Evolutionary conservation across 2,329 filamentous ascomycete genomes (phyloP).

Genomic region (Aureobasidium pullulans): DNA sequence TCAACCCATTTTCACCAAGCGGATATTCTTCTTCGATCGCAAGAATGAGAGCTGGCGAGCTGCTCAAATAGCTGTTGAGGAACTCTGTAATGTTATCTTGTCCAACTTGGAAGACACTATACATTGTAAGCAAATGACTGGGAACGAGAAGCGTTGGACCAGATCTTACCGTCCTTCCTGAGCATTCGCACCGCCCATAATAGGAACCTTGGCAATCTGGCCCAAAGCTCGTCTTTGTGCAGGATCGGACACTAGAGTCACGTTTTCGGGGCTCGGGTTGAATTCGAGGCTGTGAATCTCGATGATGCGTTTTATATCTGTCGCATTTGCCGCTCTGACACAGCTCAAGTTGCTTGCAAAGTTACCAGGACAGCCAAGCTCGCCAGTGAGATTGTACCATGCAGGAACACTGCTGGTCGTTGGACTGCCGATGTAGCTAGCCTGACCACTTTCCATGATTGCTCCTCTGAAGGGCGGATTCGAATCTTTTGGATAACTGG

Average conservation of each 20-base stretch:
- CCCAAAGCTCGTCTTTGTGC: slow-evolving; percentile 22
- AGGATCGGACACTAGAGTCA: slow-evolving; percentile 26
- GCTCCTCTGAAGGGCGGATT: slow-evolving; percentile 29
- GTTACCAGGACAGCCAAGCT: slow-evolving; percentile 23
- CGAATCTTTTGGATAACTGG: slow-evolving; percentile 21
- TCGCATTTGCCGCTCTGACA: slow-evolving; percentile 25
- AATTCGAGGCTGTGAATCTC: slow-evolving; percentile 25
- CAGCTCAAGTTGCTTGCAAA: slow-evolving; percentile 24
- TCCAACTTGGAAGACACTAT: slow-evolving; percentile 25
- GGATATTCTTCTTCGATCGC: slow-evolving; percentile 25
- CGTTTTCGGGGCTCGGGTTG: slow-evolving; percentile 26
- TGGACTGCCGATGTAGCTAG: slow-evolving; percentile 20
- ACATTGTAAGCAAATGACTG: neutral
- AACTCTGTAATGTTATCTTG: slow-evolving; percentile 22
- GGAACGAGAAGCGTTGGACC: neutral
- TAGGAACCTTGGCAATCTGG: slow-evolving; percentile 28
- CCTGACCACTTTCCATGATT: slow-evolving; percentile 27
- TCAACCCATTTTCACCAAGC: slow-evolving; percentile 17
- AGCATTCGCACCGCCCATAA: slow-evolving; percentile 28
- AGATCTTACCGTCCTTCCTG: slow-evolving; percentile 27
- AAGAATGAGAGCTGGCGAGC: slow-evolving; percentile 19
- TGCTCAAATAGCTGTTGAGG: slow-evolving; percentile 17
- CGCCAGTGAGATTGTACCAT: slow-evolving; percentile 22
- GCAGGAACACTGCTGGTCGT: slow-evolving; percentile 9
- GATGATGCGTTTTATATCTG: slow-evolving; percentile 25